Conservation (phyloP, 2,329 filamentous ascomycete genomes). For the Cladosporium sp. region DNA sequence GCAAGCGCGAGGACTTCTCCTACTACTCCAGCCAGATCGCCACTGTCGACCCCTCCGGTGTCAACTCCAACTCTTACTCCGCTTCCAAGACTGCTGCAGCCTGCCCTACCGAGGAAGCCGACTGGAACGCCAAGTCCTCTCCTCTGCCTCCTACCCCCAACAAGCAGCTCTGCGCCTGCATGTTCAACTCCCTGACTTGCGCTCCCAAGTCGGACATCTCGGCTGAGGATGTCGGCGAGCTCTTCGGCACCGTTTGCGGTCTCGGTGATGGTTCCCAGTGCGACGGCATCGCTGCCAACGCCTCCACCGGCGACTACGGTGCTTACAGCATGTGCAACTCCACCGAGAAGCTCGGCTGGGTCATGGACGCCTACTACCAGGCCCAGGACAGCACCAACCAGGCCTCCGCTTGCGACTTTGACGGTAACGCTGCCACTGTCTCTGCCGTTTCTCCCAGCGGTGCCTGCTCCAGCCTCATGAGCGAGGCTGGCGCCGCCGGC, state of each 20-base stretch:
- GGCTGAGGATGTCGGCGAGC: conserved; percentile 52
- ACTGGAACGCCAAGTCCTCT: conserved; percentile 69
- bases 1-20: conserved; percentile 72
- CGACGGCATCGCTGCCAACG: conserved; percentile 68
- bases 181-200: conserved; percentile 74
- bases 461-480: conserved; percentile 61
- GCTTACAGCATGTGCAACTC: conserved; percentile 76
- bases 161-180: conserved; percentile 78
- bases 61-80: conserved; percentile 63
- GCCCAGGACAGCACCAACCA: conserved; percentile 48
- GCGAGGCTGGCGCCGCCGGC: conserved; percentile 64
- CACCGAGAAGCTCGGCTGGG: conserved; percentile 71
- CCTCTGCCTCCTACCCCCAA: conserved; percentile 82
- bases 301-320: conserved; percentile 69
- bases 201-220: conserved; percentile 56
- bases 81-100: conserved; percentile 68
- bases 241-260: conserved; percentile 77
- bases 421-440: conserved; percentile 64
- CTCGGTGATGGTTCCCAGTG: conserved; percentile 56
- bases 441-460: conserved; percentile 49
- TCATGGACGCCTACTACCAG: conserved; percentile 72
- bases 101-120: conserved; percentile 67
- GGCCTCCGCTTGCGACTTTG: conserved; percentile 68
- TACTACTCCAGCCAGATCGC: conserved; percentile 71
- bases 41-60: conserved; percentile 66